Evolutionary conservation across 2,329 filamentous ascomycete genomes (phyloP), one percentile per base, ranked within the genome.

Genomic region (Aspergillus neotritici): DNA sequence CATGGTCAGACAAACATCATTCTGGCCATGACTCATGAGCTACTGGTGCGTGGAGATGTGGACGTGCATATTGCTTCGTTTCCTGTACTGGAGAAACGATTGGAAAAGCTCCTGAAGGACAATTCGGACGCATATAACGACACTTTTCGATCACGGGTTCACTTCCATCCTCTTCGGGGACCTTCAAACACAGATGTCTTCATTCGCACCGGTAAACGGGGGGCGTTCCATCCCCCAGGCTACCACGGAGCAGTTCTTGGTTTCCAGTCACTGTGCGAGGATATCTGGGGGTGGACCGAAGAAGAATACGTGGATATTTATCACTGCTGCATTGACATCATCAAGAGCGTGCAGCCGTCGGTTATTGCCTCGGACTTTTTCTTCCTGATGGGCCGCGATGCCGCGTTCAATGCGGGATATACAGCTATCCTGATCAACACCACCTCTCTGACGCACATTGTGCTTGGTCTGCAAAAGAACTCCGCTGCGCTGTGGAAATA

Each of bases 51-150:
- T 5, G 60, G 62, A 2, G 45, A 66, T 11, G 60, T 69, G 21
- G 61, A 70, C 29, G 54, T 75, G 5, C 72, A 76, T 44, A 61
- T 75, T 17, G 71, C 65, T 3, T 73, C 73, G 0, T 74, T 71
- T 46, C 44, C 53, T 1, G 55, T 57, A 3, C 55, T 74, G 1
- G 58, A 65, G 13, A 33, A 51, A 4, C 61, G 62, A 1, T 56
- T 70, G 3, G 49, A 57, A 21, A 53, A 60, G 25, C 49, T 59
- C 6, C 33, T 63, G 29, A 46, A 50, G n/a, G 47, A 57, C 15
- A 52, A 57, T 35, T 39, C 43, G 4, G 29, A 46, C 0, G 49
- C 50, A 7, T 56, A 59, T 30, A 52, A 53, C 31, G 41, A 51
- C 3, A 41, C 21, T 7, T 53, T 44, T 36, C 44, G 49, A 5